A percentile compares a stretch with the other conserved stretches of the same genome.
These are phyloP conservation scores for Zygoascus ofunaensis DNA, from an alignment of 805 yeast species.

Conservation along the genomic window DNA sequence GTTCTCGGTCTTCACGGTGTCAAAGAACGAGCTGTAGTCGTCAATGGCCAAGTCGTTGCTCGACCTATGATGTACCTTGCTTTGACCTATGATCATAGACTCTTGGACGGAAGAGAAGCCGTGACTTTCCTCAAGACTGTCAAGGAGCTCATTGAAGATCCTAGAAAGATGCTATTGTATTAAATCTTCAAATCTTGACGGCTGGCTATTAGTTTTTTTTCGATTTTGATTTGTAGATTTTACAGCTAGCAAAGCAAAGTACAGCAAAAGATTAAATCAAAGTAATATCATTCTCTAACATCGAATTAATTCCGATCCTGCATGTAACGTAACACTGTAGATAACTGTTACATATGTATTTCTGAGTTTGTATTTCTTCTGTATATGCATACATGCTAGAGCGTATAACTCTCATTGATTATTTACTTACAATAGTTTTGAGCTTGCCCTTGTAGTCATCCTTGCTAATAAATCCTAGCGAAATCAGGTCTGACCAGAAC, in stretches of 20 bases:
- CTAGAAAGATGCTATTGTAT: constrained; percentile 85
- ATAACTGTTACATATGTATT: too few species aligned
- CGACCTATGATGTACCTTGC: constrained; percentile 99
- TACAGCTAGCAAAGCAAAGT: not conserved
- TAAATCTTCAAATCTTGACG: constrained; percentile 9
- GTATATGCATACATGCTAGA: too few species aligned
- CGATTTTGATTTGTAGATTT: too few species aligned
- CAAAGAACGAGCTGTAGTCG: constrained; percentile 94
- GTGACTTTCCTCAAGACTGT: constrained; percentile 93
- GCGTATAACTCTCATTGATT: too few species aligned
- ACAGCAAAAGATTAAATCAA: too few species aligned
- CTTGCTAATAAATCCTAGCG: constrained; percentile 44
- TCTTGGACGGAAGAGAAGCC: constrained; percentile 97
- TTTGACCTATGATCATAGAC: constrained; percentile 95
- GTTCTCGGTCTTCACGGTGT: constrained; percentile 96
- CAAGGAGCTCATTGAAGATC: constrained; percentile 96
- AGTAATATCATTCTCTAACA: too few species aligned
- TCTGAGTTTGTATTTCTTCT: too few species aligned
- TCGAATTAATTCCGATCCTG: too few species aligned
- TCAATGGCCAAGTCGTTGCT: constrained; percentile 88
- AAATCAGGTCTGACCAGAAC: constrained; percentile 64
- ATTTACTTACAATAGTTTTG: constrained; percentile 5
- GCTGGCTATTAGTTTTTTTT: too few species aligned
- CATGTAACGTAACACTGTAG: too few species aligned
- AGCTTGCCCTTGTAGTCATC: constrained; percentile 24